phyloP scores from a whole-genome alignment of 2,329 filamentous ascomycete species.

The Xylariales sp. region DNA sequence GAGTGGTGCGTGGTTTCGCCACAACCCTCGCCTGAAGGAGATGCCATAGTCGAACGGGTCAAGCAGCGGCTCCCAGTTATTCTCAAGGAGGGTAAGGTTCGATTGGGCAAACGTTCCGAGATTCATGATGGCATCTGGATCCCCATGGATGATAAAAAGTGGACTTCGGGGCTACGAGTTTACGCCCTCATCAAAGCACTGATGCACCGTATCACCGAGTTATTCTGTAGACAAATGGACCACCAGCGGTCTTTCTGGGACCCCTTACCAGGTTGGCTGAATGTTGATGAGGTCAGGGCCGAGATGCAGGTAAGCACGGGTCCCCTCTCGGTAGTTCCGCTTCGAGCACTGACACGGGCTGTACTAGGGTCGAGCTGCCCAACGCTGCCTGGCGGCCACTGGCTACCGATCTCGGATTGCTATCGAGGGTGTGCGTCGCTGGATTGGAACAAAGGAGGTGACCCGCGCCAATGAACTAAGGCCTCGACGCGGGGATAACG shows the following conservation, averaged over 20 bases:
- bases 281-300: slow-evolving; percentile 37
- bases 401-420: slow-evolving; percentile 37
- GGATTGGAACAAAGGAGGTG: slow-evolving; percentile 18
- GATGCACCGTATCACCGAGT: slow-evolving; percentile 36
- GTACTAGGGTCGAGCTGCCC: slow-evolving; percentile 35
- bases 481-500: slow-evolving; percentile 16
- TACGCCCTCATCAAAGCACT: slow-evolving; percentile 35
- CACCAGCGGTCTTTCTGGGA: slow-evolving; percentile 29
- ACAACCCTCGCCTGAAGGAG: neutral
- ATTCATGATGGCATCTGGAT: slow-evolving; percentile 29
- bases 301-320: slow-evolving; percentile 39
- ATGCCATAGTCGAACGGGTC: slow-evolving; percentile 22
- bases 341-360: slow-evolving; percentile 1
- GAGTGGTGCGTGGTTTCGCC: slow-evolving; percentile 34
- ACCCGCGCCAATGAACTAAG: slow-evolving; percentile 22
- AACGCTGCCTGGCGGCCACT: slow-evolving; percentile 34
- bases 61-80: slow-evolving; percentile 22
- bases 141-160: slow-evolving; percentile 17
- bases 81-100: slow-evolving; percentile 28
- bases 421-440: slow-evolving; percentile 33
- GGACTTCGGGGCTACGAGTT: slow-evolving; percentile 35
- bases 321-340: neutral
- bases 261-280: slow-evolving; percentile 35
- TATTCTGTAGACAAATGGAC: slow-evolving; percentile 7
- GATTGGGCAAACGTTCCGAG: slow-evolving; percentile 11